Evolutionary conservation across 176 grass and related monocot species (phyloP), one percentile per base, ranked within the genome.

Genomic region (Typha latifolia): DNA sequence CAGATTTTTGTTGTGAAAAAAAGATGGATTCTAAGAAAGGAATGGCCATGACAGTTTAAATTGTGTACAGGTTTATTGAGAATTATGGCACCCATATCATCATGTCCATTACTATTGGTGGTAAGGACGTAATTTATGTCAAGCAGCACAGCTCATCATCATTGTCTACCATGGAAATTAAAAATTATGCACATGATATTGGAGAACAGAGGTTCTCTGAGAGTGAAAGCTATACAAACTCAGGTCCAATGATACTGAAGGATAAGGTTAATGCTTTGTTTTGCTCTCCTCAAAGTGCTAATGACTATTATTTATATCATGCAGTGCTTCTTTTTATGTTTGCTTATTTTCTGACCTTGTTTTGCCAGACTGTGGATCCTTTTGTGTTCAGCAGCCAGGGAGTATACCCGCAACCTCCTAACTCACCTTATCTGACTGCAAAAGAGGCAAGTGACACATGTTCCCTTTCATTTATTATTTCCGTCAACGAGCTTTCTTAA

Each of bases 41-140:
- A 69, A 74, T 55, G 31, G 21, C 10, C 26, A 18, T 79, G 63
- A 78, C 31, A 34, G 6, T 74, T 62, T 50, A 49, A 5, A 70
- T 56, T 75, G 14, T 76, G 72, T 62, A 73, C 79, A 90, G 87
- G 72, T 90, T 90, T 77, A 90, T 90, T 73, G 82, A 85, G 72
- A 90, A 76, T 65, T 85, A 85, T 57, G 87, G 87, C 15, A 90
- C 87, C 16, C 87, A 90, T 80, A 64, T 90, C 53, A 69, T 90
- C 61, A 82, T 61, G 3, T 85, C 82, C 12, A 76, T 90, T 79
- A 80, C 76, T 31, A 62, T 90, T 66, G 87, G 87, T 31, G 87
- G 87, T 14, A 85, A 90, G 70, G 82, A 90, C 43, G 72, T 77
- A 52, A 82, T 82, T 79, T 90, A 82, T 51, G 52, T 90, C 63